These are phyloP conservation scores for Apium graveolens DNA, from an alignment of 129 eudicot species.

Conservation along the genomic window DNA sequence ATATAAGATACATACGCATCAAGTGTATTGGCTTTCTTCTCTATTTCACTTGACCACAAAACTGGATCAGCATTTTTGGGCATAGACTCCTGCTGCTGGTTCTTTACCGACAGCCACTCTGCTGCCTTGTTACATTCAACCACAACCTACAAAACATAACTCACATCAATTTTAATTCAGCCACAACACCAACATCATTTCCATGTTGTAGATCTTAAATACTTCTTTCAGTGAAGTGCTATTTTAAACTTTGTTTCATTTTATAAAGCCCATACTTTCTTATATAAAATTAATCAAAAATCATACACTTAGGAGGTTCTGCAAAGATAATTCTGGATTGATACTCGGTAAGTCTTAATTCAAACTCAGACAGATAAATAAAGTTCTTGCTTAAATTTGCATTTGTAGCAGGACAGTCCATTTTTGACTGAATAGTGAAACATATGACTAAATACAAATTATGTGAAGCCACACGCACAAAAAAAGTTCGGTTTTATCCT, in stretches of 20 bases:
- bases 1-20: slow-evolving; percentile 40
- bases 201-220: neutral
- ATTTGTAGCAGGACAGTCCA: neutral
- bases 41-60: slow-evolving; percentile 61
- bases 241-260: neutral
- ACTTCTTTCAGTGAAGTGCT: neutral
- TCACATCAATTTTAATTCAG: neutral
- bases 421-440: neutral
- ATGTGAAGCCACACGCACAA: neutral
- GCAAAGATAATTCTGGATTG: neutral
- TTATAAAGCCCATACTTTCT: neutral
- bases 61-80: slow-evolving; percentile 74
- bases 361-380: neutral
- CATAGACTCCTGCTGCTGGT: slow-evolving; percentile 55
- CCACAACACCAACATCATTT: neutral
- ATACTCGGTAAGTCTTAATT: neutral
- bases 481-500: neutral
- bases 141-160: slow-evolving; percentile 45
- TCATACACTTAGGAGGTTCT: neutral
- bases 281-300: neutral
- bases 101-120: slow-evolving; percentile 58
- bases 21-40: slow-evolving; percentile 50
- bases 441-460: neutral
- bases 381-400: too few species aligned
- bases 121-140: slow-evolving; percentile 64